phyloP scores from a whole-genome alignment of 495 filamentous ascomycete species.

The Daldinia concentrica region DNA sequence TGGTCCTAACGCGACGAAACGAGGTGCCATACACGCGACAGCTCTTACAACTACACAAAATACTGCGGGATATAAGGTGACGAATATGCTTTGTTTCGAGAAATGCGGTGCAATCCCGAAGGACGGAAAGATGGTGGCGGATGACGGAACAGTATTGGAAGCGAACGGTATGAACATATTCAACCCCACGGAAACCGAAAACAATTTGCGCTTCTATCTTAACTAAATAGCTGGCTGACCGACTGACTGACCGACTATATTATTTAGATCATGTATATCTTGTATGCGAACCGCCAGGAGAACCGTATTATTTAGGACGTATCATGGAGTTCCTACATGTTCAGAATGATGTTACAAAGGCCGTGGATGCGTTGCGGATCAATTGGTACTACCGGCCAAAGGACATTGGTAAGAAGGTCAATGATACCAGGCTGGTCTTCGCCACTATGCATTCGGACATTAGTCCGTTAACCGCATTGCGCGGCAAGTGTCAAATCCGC shows the following conservation, averaged over 20 bases:
- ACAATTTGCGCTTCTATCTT: conserved; percentile 4
- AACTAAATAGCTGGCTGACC: conserved; percentile 7
- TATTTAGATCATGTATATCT: conserved; percentile 91
- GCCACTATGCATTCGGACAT: conserved; percentile 99
- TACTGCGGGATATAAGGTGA: conserved; percentile 54
- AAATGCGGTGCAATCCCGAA: conserved; percentile 71
- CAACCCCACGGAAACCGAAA: conserved; percentile 3
- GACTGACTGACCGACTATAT: conserved; percentile 12
- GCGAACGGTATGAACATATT: conserved; percentile 78
- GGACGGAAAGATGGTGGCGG: conserved; percentile 82
- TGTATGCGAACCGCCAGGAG: conserved; percentile 95
- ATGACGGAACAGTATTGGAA: conserved; percentile 85
- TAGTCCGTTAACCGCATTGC: conserved; percentile 88
- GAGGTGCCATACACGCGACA: conserved; percentile 28
- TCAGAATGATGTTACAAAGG: conserved; percentile 73
- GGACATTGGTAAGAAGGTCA: conserved; percentile 90
- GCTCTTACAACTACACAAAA: conserved; percentile 16
- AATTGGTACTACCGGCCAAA: conserved; percentile 99
- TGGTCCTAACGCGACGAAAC: conserved; percentile 46
- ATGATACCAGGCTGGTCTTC: conserved; percentile 88
- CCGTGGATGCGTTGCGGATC: conserved; percentile 87
- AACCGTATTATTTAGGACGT: conserved; percentile 95
- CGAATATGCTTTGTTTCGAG: conserved; percentile 91
- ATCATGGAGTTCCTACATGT: conserved; percentile 97
- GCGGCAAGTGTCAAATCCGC: conserved; percentile 88